Evolutionary conservation across 371 early-diverging fungal genomes (phyloP), one percentile per base, ranked within the genome.

Genomic region (Mycotypha africana): DNA sequence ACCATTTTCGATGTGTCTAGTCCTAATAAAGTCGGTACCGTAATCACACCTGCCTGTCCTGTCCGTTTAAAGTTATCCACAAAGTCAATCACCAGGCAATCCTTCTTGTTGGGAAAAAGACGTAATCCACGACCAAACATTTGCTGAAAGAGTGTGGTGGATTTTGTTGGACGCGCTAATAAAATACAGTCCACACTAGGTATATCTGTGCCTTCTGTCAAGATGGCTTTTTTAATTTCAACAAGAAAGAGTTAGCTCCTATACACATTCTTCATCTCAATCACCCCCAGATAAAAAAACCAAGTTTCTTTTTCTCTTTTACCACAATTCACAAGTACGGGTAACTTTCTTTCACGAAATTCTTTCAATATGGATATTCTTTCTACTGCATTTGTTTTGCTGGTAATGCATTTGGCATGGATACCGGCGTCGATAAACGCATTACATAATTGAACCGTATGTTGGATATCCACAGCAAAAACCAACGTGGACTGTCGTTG

Each of bases 81-180:
- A 67, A 93, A 86, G 48, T 96, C 97, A 31, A 95, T 59, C 0
- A 93, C 76, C n/a, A 89, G 63, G 47, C 97, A 95, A 44, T 88
- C 75, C 5, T 60, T 45, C 57, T 96, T 96, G 5, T 62, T 78
- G 2, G 62, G 58, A 47, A 65, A 58, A 7, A 81, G 47, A 2
- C 95, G 76, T 78, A 95, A 71, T 4, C 97, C 97, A 20, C 97
- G 79, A 3, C 97, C 97, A 43, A 97, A 67, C 97, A 97, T 97
- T 63, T 97, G 96, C 55, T 88, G 91, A 67, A 92, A 86, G 38
- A 97, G 70, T 2, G 80, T 86, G 8, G 68, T 57, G 10, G 89
- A 89, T 17, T 74, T 60, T 2, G 97, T 97, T 0, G 95, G 96
- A 6, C 94, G 72, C 0, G 91, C 92, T 76, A 95, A 81, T 4